A percentile compares a stretch with the other conserved stretches of the same genome.
Conservation (phyloP, 2,329 filamentous ascomycete species). For the Thielaviopsis ethacetica region DNA sequence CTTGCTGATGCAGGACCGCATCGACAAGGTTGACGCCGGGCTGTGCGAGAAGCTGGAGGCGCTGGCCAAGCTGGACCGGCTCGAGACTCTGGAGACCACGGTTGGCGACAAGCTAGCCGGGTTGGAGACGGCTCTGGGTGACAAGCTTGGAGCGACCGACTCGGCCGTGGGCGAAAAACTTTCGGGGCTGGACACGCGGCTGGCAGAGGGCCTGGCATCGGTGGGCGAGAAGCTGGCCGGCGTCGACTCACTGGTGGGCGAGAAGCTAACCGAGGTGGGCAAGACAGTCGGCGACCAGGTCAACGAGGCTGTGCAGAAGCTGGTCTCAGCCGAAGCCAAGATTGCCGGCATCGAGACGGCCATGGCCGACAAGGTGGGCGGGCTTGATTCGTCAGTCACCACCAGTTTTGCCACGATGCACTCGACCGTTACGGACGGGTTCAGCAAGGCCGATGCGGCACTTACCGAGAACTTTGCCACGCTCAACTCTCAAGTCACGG, state of each 20-base stretch:
- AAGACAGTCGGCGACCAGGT: slow-evolving; percentile 7
- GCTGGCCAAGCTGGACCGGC: slow-evolving; percentile 4
- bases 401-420: slow-evolving; percentile 11
- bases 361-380: slow-evolving; percentile 5
- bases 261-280: slow-evolving; percentile 8
- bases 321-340: slow-evolving; percentile 7
- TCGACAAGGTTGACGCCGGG: slow-evolving; percentile 6
- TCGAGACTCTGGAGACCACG: slow-evolving; percentile 5
- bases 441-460: slow-evolving; percentile 8
- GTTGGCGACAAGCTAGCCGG: slow-evolving; percentile 9
- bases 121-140: slow-evolving; percentile 1
- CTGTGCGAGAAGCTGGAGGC: slow-evolving; percentile 8
- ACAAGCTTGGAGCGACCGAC: slow-evolving; percentile 6
- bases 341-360: slow-evolving; percentile 7
- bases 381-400: slow-evolving; percentile 9
- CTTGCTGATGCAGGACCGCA: slow-evolving; percentile 9
- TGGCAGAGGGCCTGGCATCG: not conserved
- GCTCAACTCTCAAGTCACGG: slow-evolving; percentile 9
- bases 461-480: slow-evolving; percentile 12
- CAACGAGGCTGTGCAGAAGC: slow-evolving; percentile 1
- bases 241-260: slow-evolving; percentile 2
- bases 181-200: not conserved
- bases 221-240: slow-evolving; percentile 4
- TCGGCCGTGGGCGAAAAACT: slow-evolving; percentile 6
- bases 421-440: slow-evolving; percentile 8